These are phyloP conservation scores for Ligustrum vulgare DNA, from an alignment of 257 asterid genomes.

Conservation along the genomic window DNA sequence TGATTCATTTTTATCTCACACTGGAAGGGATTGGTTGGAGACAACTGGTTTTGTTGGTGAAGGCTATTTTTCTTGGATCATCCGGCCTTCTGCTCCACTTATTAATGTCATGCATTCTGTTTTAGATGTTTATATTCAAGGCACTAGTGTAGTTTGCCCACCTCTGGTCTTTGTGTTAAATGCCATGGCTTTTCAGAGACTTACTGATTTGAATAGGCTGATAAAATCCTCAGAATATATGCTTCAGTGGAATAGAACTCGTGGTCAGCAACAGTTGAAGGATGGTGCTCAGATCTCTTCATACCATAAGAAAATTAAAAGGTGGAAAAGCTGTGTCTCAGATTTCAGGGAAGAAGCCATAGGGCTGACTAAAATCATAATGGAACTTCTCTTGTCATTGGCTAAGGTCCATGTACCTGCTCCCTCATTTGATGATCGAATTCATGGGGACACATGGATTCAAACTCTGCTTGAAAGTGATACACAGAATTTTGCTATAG, in stretches of 20 bases:
- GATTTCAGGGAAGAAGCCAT: constrained; percentile 66
- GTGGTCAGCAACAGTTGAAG: constrained; percentile 31
- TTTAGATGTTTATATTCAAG: constrained; percentile 54
- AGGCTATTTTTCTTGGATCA: constrained; percentile 68
- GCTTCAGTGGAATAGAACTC: constrained; percentile 52
- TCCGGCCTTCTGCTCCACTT: constrained; percentile 61
- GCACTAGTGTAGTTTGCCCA: constrained; percentile 47
- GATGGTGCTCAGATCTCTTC: constrained; percentile 45
- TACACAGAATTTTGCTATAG: constrained; percentile 43
- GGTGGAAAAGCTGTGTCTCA: constrained; percentile 47
- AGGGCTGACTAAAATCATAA: constrained; percentile 52
- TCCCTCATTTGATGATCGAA: constrained; percentile 33
- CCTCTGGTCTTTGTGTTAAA: constrained; percentile 68
- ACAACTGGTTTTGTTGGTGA: constrained; percentile 42
- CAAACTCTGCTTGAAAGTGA: constrained; percentile 34
- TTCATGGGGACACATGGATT: constrained; percentile 27
- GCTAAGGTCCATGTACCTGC: constrained; percentile 36
- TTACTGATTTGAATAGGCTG: constrained; percentile 69
- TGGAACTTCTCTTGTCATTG: constrained; percentile 47
- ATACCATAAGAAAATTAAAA: constrained; percentile 46
- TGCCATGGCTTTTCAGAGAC: constrained; percentile 77
- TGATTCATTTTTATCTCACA: constrained; percentile 53
- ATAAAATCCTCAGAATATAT: constrained; percentile 62
- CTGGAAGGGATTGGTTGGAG: constrained; percentile 81
- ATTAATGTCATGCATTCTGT: constrained; percentile 49